Conservation (phyloP, 345 rosid species). For the Leavenworthia alabamica region DNA sequence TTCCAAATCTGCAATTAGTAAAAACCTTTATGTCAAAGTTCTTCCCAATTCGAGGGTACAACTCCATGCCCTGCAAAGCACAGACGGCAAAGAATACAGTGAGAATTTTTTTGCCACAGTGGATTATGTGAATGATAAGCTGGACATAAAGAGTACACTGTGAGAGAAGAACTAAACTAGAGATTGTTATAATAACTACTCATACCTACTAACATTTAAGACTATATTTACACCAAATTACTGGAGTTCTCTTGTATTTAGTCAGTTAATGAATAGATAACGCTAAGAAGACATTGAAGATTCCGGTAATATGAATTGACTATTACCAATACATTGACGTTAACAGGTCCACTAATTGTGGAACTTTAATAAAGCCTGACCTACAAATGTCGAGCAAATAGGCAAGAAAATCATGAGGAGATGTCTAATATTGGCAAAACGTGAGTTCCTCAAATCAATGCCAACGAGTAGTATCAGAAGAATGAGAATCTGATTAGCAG, state of each 20-base stretch:
- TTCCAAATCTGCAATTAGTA: conserved; percentile 96
- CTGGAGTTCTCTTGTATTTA: not conserved
- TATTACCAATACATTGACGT: no score
- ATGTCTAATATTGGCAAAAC: conserved; percentile 2
- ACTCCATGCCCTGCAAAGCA: conserved; percentile 84
- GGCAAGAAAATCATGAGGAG: not conserved
- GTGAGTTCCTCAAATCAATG: not conserved
- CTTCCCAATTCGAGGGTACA: conserved; percentile 96
- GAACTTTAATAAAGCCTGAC: not conserved
- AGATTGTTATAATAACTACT: not conserved
- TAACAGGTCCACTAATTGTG: not conserved
- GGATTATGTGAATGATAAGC: not conserved
- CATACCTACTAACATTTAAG: not conserved
- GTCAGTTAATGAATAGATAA: not conserved
- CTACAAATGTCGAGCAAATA: not conserved
- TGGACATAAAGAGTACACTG: conserved; percentile 3
- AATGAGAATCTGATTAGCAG: not conserved
- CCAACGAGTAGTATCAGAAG: not conserved
- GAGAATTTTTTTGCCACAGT: not conserved
- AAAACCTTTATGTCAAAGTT: conserved; percentile 95
- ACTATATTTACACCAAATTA: not conserved
- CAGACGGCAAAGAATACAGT: conserved; percentile 1
- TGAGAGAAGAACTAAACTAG: conserved; percentile 4
- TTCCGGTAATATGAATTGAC: not conserved
- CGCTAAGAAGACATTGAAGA: not conserved